phyloP scores from a whole-genome alignment of 345 rosid species.

The Arabidopsis suecica region DNA sequence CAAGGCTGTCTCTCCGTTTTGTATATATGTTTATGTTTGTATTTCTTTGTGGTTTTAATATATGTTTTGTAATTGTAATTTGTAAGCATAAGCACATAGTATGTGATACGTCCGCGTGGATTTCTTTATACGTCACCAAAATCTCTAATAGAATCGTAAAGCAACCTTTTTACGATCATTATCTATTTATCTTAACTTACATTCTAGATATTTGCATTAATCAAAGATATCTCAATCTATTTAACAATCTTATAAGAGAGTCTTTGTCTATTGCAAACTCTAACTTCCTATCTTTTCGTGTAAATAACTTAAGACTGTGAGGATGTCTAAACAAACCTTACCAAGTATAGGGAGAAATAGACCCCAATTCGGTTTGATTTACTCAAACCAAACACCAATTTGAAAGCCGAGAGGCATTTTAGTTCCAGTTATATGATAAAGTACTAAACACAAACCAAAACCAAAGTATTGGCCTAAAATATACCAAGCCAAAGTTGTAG shows the following conservation, averaged over 20 bases:
- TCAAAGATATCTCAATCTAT: constrained; percentile 6
- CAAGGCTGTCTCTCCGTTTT: constrained; percentile 23
- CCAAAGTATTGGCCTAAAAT: not conserved
- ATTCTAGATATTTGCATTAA: constrained; percentile 3
- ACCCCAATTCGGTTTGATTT: not conserved
- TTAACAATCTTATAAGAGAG: not conserved
- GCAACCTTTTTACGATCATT: not conserved
- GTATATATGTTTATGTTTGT: not conserved
- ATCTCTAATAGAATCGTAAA: constrained; percentile 1
- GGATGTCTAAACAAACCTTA: constrained; percentile 3
- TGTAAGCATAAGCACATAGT: not conserved
- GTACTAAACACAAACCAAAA: not conserved
- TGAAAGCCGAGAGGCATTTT: not conserved
- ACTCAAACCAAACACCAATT: not conserved
- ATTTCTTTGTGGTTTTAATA: not conserved
- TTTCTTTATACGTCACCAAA: constrained; percentile 22
- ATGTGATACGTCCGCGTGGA: constrained; percentile 15
- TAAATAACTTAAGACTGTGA: no score
- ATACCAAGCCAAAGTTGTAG: not conserved
- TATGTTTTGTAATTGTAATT: not conserved
- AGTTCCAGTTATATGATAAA: not conserved
- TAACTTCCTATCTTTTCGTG: not conserved
- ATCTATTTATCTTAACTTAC: not conserved
- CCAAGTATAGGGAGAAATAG: not conserved
- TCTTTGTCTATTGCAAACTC: not conserved